phyloP scores from a whole-genome alignment of 176 grass and related monocot species.

The Hsuehochloa calcarea region DNA sequence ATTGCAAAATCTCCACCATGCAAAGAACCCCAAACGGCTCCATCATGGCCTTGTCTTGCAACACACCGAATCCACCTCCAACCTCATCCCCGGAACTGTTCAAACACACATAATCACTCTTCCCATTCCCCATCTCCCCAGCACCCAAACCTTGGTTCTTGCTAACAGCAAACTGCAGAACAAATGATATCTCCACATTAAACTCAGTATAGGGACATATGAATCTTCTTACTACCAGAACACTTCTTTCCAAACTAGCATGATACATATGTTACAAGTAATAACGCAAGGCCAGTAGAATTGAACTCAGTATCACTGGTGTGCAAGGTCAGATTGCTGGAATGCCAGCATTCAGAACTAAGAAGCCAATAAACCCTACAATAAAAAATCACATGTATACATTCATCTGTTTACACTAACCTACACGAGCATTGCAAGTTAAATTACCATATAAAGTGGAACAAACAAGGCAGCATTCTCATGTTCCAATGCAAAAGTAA shows the following conservation, averaged over 20 bases:
- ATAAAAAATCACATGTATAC: background rate
- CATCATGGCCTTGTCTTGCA: conserved; percentile 53
- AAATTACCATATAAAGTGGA: background rate
- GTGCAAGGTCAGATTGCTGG: background rate
- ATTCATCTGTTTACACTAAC: conserved; percentile 17
- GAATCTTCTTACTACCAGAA: conserved; percentile 16
- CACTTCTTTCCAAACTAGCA: conserved; percentile 1
- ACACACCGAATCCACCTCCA: conserved; percentile 23
- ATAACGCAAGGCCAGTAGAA: background rate
- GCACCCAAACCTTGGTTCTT: conserved; percentile 50
- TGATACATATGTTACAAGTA: conserved; percentile 9
- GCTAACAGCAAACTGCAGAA: conserved; percentile 50
- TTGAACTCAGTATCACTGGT: background rate
- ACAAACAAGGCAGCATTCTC: background rate
- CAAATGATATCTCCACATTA: conserved; percentile 18
- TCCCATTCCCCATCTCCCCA: conserved; percentile 55
- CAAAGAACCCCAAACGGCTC: conserved; percentile 77
- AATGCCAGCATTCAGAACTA: conserved; percentile 10
- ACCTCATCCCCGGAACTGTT: conserved; percentile 45
- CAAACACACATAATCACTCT: conserved; percentile 47
- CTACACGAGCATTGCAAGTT: conserved; percentile 14
- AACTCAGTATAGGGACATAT: background rate
- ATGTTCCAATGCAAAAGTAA: background rate
- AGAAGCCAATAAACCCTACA: background rate
- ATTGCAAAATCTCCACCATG: conserved; percentile 96